phyloP scores from a whole-genome alignment of 2,329 filamentous ascomycete species.

The Leptosphaerulina australis region DNA sequence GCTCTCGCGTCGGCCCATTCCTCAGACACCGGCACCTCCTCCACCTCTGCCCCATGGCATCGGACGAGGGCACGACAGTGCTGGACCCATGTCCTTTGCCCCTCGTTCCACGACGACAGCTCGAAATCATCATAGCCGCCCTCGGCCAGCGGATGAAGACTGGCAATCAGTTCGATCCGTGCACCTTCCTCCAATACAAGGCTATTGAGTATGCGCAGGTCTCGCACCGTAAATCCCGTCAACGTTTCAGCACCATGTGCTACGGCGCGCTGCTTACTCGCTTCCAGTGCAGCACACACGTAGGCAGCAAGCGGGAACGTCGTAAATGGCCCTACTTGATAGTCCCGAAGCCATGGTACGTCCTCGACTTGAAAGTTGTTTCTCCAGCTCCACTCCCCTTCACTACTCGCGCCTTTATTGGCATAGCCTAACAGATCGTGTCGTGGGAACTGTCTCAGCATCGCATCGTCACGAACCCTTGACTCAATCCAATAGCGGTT shows the following conservation, averaged over 20 bases:
- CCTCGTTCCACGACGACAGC: background rate
- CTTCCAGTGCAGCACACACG: background rate
- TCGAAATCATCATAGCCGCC: background rate
- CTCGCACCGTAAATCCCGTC: background rate
- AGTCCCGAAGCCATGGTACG: background rate
- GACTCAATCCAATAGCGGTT: background rate
- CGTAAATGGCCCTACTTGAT: background rate
- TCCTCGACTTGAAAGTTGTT: background rate
- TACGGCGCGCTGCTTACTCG: background rate
- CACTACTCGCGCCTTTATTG: background rate
- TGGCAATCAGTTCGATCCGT: background rate
- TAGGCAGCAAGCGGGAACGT: background rate
- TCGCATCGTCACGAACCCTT: background rate
- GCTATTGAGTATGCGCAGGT: background rate
- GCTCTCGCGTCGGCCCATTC: background rate
- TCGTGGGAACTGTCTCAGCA: background rate
- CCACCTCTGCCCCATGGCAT: background rate
- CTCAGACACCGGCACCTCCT: too few species aligned
- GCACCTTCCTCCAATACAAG: background rate
- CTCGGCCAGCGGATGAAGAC: background rate
- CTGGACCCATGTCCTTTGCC: background rate
- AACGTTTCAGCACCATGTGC: background rate
- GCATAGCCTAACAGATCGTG: background rate
- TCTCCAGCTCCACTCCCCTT: background rate
- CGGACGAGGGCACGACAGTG: background rate